phyloP scores from a whole-genome alignment of 2,329 filamentous ascomycete species.

The Bisporella sp. region DNA sequence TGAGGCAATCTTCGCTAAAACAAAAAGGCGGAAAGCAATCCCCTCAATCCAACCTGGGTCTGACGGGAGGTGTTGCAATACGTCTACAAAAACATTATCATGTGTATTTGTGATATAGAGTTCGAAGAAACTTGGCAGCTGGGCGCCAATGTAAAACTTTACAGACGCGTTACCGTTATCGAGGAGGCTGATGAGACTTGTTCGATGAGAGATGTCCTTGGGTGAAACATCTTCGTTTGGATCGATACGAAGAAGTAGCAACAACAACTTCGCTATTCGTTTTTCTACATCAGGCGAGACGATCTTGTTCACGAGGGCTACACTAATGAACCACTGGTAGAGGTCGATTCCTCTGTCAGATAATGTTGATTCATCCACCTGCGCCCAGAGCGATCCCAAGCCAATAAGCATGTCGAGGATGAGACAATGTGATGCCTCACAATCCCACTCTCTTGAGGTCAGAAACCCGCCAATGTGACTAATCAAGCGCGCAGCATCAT shows the following conservation, averaged over 20 bases:
- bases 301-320: conserved; percentile 58
- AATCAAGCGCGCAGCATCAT: conserved; percentile 41
- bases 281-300: conserved; percentile 65
- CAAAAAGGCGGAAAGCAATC: conserved; percentile 74
- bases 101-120: conserved; percentile 78
- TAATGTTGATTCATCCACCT: conserved; percentile 41
- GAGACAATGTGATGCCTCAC: conserved; percentile 63
- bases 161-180: conserved; percentile 58
- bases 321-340: conserved; percentile 70
- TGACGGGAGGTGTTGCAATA: conserved; percentile 71
- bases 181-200: conserved; percentile 69
- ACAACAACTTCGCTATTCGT: conserved; percentile 58
- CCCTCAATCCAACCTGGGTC: conserved; percentile 69
- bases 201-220: conserved; percentile 42
- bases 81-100: conserved; percentile 75
- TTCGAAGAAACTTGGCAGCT: conserved; percentile 68
- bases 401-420: conserved; percentile 63
- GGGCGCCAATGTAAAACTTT: conserved; percentile 67
- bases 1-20: conserved; percentile 71
- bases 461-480: conserved; percentile 46
- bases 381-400: conserved; percentile 20
- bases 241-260: conserved; percentile 55
- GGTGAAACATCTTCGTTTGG: conserved; percentile 48
- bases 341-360: conserved; percentile 64
- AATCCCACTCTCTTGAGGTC: conserved; percentile 55